Evolutionary conservation across 2,329 filamentous ascomycete genomes (phyloP).

Genomic region (Berkeleyomyces rouxiae): DNA sequence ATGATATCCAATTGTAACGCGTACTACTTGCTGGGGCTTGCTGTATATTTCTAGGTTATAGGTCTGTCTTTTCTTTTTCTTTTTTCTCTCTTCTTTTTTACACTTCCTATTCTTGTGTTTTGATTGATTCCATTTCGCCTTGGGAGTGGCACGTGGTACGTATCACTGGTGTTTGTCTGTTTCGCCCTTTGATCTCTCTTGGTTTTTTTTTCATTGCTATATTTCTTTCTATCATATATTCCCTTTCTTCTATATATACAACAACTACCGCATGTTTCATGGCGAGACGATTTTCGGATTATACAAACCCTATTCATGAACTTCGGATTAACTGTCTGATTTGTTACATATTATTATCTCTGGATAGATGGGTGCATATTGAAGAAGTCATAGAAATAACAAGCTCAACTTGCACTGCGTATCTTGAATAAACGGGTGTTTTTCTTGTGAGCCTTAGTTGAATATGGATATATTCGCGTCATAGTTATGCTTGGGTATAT

Average conservation of each 20-base stretch:
- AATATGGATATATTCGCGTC: background rate
- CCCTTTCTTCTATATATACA: background rate
- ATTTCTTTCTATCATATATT: slow-evolving; percentile 5
- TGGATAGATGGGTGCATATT: too few relatives aligned
- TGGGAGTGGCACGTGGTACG: background rate
- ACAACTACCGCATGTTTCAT: background rate
- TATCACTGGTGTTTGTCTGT: background rate
- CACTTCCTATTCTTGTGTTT: background rate
- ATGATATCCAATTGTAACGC: slow-evolving; percentile 17
- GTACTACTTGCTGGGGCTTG: background rate
- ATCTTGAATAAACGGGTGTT: background rate
- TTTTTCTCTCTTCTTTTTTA: background rate
- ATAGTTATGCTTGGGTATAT: background rate
- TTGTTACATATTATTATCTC: too few relatives aligned
- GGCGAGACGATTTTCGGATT: background rate
- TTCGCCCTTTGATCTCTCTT: background rate
- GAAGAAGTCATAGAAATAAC: background rate
- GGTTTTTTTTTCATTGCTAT: background rate
- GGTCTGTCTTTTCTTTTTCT: background rate
- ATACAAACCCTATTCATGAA: background rate
- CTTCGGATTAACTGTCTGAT: too few relatives aligned
- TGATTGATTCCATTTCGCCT: background rate
- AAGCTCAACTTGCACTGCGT: background rate
- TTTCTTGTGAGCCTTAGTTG: background rate
- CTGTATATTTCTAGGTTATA: too few relatives aligned